phyloP scores from a whole-genome alignment of 2,329 filamentous ascomycete species.

The Sclerotinia sclerotiorum region DNA sequence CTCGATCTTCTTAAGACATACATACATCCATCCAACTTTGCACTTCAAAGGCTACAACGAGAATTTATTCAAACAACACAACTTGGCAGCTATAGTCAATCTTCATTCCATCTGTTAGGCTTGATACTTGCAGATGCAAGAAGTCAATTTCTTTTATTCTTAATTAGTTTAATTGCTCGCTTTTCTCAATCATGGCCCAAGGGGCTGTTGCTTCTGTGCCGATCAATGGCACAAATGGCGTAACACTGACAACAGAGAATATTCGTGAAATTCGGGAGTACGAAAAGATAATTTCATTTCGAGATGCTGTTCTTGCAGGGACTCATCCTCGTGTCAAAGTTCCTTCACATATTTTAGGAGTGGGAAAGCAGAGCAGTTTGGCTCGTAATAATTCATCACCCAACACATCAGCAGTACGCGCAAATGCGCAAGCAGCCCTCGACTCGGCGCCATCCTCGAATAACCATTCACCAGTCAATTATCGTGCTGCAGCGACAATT shows the following conservation, averaged over 20 bases:
- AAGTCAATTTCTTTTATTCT: conserved; percentile 21
- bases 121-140: conserved; percentile 16
- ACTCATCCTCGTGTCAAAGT: conserved; percentile 64
- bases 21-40: neutral
- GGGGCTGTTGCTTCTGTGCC: conserved; percentile 42
- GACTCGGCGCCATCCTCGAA: conserved; percentile 32
- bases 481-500: conserved; percentile 35
- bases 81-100: conserved; percentile 9
- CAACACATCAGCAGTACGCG: conserved; percentile 33
- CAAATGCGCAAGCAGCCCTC: conserved; percentile 28
- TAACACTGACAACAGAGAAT: conserved; percentile 48
- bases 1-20: neutral
- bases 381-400: conserved; percentile 32
- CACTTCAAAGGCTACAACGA: neutral
- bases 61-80: conserved; percentile 13
- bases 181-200: conserved; percentile 39
- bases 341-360: conserved; percentile 45
- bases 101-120: conserved; percentile 6
- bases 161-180: conserved; percentile 30
- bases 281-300: conserved; percentile 76
- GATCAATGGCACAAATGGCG: conserved; percentile 37
- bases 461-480: conserved; percentile 34
- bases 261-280: conserved; percentile 66
- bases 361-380: conserved; percentile 35
- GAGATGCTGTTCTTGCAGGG: conserved; percentile 77